Percentiles rank a stretch among this genome's conserved stretches.
phyloP scores from a whole-genome alignment of 768 basidiomycete species.

The Kwoniella dejecticola region DNA sequence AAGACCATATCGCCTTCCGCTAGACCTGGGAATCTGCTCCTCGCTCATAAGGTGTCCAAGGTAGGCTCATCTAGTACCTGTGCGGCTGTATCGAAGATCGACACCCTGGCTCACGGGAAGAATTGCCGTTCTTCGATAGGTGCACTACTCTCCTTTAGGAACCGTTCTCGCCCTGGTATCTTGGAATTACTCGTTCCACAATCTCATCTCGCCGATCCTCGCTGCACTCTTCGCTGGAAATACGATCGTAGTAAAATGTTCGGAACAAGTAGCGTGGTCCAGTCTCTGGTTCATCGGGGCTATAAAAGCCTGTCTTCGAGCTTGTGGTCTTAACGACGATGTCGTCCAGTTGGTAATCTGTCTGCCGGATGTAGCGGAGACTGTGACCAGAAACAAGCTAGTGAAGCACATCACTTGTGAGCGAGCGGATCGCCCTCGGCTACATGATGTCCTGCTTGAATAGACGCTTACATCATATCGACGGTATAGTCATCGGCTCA shows the following conservation, averaged over 20 bases:
- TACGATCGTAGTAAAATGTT: constrained; percentile 78
- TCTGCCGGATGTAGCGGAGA: constrained; percentile 81
- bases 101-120: too few species aligned
- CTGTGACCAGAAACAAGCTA: constrained; percentile 70
- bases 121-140: constrained; percentile 24
- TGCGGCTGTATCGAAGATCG: too few species aligned
- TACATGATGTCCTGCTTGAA: too few species aligned
- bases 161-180: constrained; percentile 91
- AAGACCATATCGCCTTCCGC: constrained; percentile 70
- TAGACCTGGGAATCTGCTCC: constrained; percentile 60
- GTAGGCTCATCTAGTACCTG: constrained; percentile 21
- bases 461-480: too few species aligned
- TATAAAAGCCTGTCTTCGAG: constrained; percentile 72
- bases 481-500: constrained; percentile 53
- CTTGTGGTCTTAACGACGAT: constrained; percentile 78
- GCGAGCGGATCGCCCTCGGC: constrained; percentile 11
- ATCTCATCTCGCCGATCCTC: constrained; percentile 89
- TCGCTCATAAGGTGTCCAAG: constrained; percentile 56
- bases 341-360: constrained; percentile 91
- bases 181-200: constrained; percentile 72
- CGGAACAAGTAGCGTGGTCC: constrained; percentile 77
- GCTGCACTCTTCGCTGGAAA: constrained; percentile 90
- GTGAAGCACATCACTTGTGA: constrained; percentile 83
- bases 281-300: constrained; percentile 71
- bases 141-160: constrained; percentile 81